Conservation (phyloP, 208 protist genomes). For the Acanthamoeba comandoni region DNA sequence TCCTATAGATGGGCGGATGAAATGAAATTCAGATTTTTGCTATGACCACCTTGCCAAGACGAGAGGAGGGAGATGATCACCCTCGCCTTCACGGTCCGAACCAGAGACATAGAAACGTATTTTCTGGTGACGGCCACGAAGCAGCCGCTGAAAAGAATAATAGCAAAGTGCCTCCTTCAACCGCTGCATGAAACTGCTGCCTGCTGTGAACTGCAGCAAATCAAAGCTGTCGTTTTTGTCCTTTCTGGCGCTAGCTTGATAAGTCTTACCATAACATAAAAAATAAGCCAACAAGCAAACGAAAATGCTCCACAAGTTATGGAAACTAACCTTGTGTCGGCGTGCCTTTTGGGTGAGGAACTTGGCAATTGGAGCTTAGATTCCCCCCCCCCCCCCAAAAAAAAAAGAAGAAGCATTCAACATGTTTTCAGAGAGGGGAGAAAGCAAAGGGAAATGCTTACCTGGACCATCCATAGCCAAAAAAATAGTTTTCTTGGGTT, state of each 20-base stretch:
- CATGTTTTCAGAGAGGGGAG: background rate
- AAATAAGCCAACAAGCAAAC: background rate
- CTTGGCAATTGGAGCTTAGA: slow-evolving; percentile 66
- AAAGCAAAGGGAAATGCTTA: background rate
- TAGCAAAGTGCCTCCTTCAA: slow-evolving; percentile 67
- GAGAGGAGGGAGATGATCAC: background rate
- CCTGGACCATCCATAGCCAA: slow-evolving; percentile 59
- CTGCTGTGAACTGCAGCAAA: slow-evolving; percentile 53
- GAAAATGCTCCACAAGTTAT: background rate
- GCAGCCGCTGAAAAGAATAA: slow-evolving; percentile 19
- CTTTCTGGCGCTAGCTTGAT: background rate
- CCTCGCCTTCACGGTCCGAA: slow-evolving; percentile 42
- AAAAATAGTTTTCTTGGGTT: slow-evolving; percentile 4
- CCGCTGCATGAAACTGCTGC: slow-evolving; percentile 62
- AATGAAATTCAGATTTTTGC: no score
- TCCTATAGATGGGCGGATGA: background rate
- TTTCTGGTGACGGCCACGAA: background rate
- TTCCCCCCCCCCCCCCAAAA: no score
- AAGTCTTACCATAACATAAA: background rate
- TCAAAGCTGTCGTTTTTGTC: slow-evolving; percentile 12
- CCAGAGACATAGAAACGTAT: slow-evolving; percentile 52
- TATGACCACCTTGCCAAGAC: no score
- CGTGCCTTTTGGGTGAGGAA: slow-evolving; percentile 34
- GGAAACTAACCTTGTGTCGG: background rate
- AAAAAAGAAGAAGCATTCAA: slow-evolving; percentile 1